Evolutionary conservation across 192 early-diverging fungal genomes (phyloP).

Genomic region (Coemansia sp.): DNA sequence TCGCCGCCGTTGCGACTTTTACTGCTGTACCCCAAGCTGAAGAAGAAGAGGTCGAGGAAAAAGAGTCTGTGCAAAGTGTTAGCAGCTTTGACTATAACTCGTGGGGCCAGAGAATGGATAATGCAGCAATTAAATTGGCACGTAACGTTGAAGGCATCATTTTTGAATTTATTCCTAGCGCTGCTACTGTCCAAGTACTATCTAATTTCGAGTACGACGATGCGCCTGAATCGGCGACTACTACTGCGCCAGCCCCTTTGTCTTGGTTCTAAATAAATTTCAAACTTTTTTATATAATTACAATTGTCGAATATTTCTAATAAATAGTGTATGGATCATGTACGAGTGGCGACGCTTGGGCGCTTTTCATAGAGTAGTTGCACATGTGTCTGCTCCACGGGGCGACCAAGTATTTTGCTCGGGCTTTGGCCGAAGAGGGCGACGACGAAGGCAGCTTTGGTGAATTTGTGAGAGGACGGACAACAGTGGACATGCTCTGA

Average conservation of each 20-base stretch:
- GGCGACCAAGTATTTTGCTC: background rate
- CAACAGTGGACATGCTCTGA: background rate
- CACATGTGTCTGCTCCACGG: slow-evolving; percentile 10
- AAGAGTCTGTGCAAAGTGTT: background rate
- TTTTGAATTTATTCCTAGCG: slow-evolving; percentile 22
- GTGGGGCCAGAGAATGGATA: slow-evolving; percentile 40
- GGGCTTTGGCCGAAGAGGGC: background rate
- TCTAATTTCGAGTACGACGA: slow-evolving; percentile 9
- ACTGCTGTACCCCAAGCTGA: background rate
- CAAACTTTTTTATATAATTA: background rate
- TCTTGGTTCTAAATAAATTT: slow-evolving; percentile 6
- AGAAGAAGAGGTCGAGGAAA: slow-evolving; percentile 3
- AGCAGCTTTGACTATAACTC: slow-evolving; percentile 38
- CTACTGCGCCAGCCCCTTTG: background rate
- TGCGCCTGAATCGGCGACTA: background rate
- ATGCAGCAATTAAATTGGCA: slow-evolving; percentile 34
- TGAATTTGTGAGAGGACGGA: background rate
- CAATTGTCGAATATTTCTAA: background rate
- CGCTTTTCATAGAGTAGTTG: slow-evolving; percentile 1
- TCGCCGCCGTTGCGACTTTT: background rate
- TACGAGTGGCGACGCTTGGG: background rate
- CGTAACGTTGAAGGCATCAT: slow-evolving; percentile 38
- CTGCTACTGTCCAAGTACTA: background rate
- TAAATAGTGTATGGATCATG: background rate
- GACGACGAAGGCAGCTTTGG: background rate